Evolutionary conservation across 208 protist species (phyloP), one percentile per base, ranked within the genome.

Genomic region (Trypanosomatidae sp.): DNA sequence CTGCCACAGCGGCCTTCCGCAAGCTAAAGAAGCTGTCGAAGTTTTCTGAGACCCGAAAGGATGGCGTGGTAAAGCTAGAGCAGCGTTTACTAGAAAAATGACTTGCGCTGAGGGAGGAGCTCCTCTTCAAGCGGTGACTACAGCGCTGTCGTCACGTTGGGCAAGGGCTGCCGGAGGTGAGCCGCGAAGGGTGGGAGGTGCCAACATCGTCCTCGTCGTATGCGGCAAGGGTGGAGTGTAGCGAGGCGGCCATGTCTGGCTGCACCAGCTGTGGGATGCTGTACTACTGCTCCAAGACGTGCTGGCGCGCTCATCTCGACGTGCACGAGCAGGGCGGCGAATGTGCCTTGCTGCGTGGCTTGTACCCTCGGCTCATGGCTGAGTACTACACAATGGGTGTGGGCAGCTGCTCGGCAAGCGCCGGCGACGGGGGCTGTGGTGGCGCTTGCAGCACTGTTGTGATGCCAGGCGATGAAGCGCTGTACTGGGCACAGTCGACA

Each of bases 291-390:
- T 89, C 85, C 22, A 56, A 72, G 36, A 10, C 41, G 6, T 93
- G 88, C 68, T 90, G 82, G 85, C 62, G 49, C 15, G 77, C 72
- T 19, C 69, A 80, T 55, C 78, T 82, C 58, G 36, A 41, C 9
- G 62, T 70, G 64, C 88, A 93, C 64, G 69, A 70, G 46, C 53
- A 50, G 2, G 82, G 77, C 19, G 85, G 88, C 67, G 85, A 85
- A 71, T 93, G 88, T 52, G 68, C 67, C 19, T 73, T 84, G n/a
- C 79, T 93, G 36, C 85, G 88, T 25, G 62, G 70, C 0, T 69
- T 90, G 46, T 90, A 90, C 69, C 81, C 85, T 13, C 62, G 70
- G 12, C 73, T 93, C 60, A 93, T 93, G 88, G 74, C 60, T 19
- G 75, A 81, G 58, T 88, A 85, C 74, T 88, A 77, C 62, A 12